Base-by-base conservation (phyloP, 2,329 filamentous ascomycete species). In the Colletotrichum magnum region DNA sequence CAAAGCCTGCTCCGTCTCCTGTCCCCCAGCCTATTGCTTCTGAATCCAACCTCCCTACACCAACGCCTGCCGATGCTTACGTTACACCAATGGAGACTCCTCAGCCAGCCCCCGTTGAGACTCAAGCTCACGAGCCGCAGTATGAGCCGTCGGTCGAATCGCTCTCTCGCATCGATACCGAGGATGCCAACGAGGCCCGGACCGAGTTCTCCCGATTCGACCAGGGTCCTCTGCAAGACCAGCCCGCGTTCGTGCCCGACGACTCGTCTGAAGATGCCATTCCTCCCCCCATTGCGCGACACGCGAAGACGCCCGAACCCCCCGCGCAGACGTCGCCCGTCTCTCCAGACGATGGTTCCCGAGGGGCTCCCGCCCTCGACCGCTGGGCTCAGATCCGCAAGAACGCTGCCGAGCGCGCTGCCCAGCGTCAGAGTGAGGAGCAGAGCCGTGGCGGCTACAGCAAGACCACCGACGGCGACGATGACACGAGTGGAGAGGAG, bases 361-460 rank as follows among this genome's bases (percentile, higher is more conserved):
- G 74, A 32, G 76, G 79, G 28, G 75, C 77, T 3, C 83, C 85
- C 4, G 82, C 83, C 39, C 86, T 92, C 72, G 95, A 98, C 77
- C 91, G 95, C 63, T 99, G 96, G 96, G 95, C 95, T 1, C 94
- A 97, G 80, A 98, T 98, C 73, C 90, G 95, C 73, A 95, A 95
- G 86, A 98, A 98, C 75, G 96, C 96, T 12, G 94, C 94, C 4
- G 92, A 96, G 71, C 89, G 94, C 69, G 93, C 93, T 43, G 85
- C 89, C 6, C 87, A 86, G 62, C 87, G 90, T 70, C 85, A 89
- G 51, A 90, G 88, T 62, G 92, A 94, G 73, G 90, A 93, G 74
- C 88, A 90, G 72, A 84, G 83, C 73, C 86, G 86, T 47, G 86
- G 85, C 52, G 87, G 84, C 51, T 84, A 89, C 74, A 88, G 83